Conservation (phyloP, 495 filamentous ascomycete genomes). For the Neurospora sp. region DNA sequence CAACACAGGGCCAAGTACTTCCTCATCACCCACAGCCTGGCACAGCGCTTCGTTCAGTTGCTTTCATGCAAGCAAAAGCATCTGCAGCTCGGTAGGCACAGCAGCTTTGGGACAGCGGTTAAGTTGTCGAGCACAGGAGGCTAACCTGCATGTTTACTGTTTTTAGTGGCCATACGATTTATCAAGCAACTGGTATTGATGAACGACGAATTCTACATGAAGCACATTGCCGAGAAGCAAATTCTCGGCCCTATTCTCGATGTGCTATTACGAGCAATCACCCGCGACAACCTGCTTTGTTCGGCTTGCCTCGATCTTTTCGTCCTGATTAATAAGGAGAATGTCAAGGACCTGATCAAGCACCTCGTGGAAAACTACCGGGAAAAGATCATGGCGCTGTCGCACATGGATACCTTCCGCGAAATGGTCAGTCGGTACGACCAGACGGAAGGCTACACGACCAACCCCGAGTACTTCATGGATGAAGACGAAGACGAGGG, state of each 20-base stretch:
- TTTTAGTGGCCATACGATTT: slow-evolving; percentile 78
- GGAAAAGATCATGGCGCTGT: slow-evolving; percentile 65
- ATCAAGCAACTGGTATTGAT: slow-evolving; percentile 81
- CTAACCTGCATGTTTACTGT: slow-evolving; percentile 1
- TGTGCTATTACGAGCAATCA: slow-evolving; percentile 82
- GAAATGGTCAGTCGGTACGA: slow-evolving; percentile 71
- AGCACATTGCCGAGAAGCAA: slow-evolving; percentile 71
- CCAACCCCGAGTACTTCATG: slow-evolving; percentile 44
- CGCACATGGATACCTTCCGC: slow-evolving; percentile 80
- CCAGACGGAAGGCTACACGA: slow-evolving; percentile 59
- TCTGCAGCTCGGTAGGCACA: slow-evolving; percentile 68
- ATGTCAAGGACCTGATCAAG: slow-evolving; percentile 67
- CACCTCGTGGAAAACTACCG: slow-evolving; percentile 87
- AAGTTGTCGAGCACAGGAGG: not conserved
- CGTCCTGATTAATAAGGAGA: slow-evolving; percentile 78
- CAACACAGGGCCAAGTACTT: slow-evolving; percentile 79
- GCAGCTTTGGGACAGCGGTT: slow-evolving; percentile 2
- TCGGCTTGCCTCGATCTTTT: slow-evolving; percentile 96
- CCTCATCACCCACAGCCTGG: slow-evolving; percentile 69
- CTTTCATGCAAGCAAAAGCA: slow-evolving; percentile 83
- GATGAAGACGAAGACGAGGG: slow-evolving; percentile 40
- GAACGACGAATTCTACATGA: slow-evolving; percentile 87
- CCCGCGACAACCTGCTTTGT: slow-evolving; percentile 89
- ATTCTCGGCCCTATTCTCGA: slow-evolving; percentile 83
- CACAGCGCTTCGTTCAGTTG: slow-evolving; percentile 72